These are phyloP conservation scores for Penicillium sp. DNA, from an alignment of 2,329 filamentous ascomycete species.

Conservation along the genomic window DNA sequence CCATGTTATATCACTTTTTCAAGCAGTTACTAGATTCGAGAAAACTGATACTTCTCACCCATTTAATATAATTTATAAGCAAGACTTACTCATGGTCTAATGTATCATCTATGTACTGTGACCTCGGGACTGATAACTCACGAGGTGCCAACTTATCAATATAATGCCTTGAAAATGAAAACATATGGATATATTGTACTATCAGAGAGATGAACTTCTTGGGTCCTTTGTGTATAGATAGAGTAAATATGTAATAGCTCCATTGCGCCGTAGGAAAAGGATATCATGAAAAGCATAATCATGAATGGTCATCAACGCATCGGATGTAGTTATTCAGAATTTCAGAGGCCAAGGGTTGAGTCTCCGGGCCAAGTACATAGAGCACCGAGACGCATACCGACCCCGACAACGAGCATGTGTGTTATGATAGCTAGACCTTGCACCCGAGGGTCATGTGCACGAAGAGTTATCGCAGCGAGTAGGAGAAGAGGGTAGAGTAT, in stretches of 20 bases:
- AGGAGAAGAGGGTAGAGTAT: conserved; percentile 67
- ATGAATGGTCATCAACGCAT: conserved; percentile 4
- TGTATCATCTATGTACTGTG: background rate
- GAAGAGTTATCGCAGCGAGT: conserved; percentile 66
- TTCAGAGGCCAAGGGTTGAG: background rate
- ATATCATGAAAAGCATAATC: background rate
- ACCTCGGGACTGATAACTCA: background rate
- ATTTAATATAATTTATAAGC: conserved; percentile 6
- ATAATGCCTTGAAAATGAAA: background rate
- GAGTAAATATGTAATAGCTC: background rate
- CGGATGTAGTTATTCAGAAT: background rate
- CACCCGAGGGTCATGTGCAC: conserved; percentile 34
- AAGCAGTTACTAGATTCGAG: conserved; percentile 1
- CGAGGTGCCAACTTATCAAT: background rate
- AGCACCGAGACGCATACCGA: conserved; percentile 39
- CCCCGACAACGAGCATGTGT: conserved; percentile 49
- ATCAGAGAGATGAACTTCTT: background rate
- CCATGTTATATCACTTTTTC: background rate
- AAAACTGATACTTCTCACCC: conserved; percentile 5
- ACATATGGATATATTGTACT: background rate
- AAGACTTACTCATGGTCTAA: background rate
- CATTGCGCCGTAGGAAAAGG: background rate
- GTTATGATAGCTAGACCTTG: conserved; percentile 46
- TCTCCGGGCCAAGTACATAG: conserved; percentile 33
- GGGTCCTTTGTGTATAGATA: background rate